Evolutionary conservation across 345 rosid genomes (phyloP).

Genomic region (Acer saccharum): DNA sequence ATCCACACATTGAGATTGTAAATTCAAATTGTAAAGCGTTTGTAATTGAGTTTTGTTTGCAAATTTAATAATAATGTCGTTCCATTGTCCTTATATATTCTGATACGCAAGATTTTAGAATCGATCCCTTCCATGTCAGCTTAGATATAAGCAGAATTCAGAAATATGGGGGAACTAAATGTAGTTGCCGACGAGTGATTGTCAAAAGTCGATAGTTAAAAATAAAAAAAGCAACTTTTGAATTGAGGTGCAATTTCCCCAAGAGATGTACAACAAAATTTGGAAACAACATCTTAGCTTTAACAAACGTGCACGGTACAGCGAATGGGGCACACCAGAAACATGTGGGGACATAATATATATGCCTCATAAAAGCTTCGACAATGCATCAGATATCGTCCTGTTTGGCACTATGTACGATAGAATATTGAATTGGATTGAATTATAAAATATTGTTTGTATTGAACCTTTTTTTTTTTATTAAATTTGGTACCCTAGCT

Average conservation of each 20-base stretch:
- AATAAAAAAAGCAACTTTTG: neutral
- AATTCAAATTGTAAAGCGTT: no score
- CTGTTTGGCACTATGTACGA: no score
- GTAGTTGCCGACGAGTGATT: constrained; percentile 1
- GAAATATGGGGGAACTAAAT: no score
- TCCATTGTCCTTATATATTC: no score
- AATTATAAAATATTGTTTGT: no score
- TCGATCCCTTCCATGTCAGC: neutral
- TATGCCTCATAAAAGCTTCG: neutral
- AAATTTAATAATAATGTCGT: neutral
- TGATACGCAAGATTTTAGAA: neutral
- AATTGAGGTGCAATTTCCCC: constrained; percentile 4
- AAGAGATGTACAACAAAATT: neutral
- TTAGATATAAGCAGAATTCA: neutral
- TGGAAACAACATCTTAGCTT: neutral
- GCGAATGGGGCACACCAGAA: neutral
- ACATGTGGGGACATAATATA: neutral
- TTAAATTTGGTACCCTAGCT: no score
- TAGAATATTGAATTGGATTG: no score
- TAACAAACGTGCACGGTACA: constrained; percentile 17
- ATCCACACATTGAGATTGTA: no score
- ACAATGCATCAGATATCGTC: neutral
- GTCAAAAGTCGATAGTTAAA: neutral
- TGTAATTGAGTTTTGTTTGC: no score
- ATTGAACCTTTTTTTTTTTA: no score